Evolutionary conservation across 805 yeast species (phyloP).

Genomic region (Scheffersomyces coipomensis): DNA sequence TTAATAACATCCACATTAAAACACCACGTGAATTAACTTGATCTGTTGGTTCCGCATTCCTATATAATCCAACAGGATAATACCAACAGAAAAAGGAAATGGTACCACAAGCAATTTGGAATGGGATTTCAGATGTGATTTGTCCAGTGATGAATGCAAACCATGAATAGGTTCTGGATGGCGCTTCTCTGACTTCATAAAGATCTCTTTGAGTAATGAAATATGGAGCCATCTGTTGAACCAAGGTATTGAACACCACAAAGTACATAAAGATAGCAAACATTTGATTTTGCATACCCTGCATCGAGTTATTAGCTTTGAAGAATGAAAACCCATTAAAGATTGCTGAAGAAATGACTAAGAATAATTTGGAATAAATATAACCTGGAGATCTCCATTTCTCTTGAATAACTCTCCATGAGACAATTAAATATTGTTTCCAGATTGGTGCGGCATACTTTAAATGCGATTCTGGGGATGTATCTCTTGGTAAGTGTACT

Average conservation of each 20-base stretch:
- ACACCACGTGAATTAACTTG: slow-evolving; percentile 36
- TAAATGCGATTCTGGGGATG: slow-evolving; percentile 22
- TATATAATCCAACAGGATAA: slow-evolving; percentile 53
- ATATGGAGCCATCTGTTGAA: slow-evolving; percentile 42
- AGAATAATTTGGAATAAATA: slow-evolving; percentile 58
- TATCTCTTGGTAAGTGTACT: slow-evolving; percentile 22
- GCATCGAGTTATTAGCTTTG: slow-evolving; percentile 58
- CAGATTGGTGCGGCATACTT: slow-evolving; percentile 27
- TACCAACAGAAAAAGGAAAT: slow-evolving; percentile 47
- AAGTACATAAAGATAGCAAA: slow-evolving; percentile 47
- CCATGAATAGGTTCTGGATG: slow-evolving; percentile 46
- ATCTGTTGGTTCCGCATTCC: slow-evolving; percentile 53
- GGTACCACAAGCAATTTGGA: slow-evolving; percentile 46
- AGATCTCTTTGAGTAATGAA: slow-evolving; percentile 44
- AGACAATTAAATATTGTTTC: slow-evolving; percentile 32
- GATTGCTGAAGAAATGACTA: slow-evolving; percentile 56
- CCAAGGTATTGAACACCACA: slow-evolving; percentile 37
- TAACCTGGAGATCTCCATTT: slow-evolving; percentile 62
- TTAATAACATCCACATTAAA: slow-evolving; percentile 33
- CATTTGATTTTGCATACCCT: slow-evolving; percentile 65
- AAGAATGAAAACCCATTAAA: slow-evolving; percentile 73
- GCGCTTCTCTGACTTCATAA: slow-evolving; percentile 47
- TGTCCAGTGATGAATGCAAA: slow-evolving; percentile 38
- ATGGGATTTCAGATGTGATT: slow-evolving; percentile 45
- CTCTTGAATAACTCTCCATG: slow-evolving; percentile 22